Evolutionary conservation across 306 rosid species (phyloP), one percentile per base, ranked within the genome.

Genomic region (Quercus mongolica): DNA sequence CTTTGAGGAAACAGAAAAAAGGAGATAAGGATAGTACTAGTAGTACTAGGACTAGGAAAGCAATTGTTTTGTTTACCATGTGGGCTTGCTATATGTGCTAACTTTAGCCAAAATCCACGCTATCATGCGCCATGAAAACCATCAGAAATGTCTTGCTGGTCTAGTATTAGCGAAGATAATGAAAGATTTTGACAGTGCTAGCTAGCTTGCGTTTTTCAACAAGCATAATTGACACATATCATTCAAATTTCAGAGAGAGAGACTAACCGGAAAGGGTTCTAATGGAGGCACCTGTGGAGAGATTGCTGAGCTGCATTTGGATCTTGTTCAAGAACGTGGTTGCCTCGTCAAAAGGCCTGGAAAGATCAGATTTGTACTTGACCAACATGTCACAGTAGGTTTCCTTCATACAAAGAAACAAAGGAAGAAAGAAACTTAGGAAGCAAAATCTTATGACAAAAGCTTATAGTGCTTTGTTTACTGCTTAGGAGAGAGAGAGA

Each of bases 341-440:
- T 21, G 99, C 98, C 85, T 96, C 99, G 56, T 96, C 98, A 65
- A 93, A 96, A 74, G 99, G 97, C 51, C 96, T 87, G 3, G 88
- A 74, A 25, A 96, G 92, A 89, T 96, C 99, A 54, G 92, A 91
- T 86, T 90, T 96, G 83, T 91, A 93, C 88, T 87, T 91, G 80
- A 83, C 85, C 83, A 96, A 79, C 87, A 96, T 85, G 67, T 91
- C 92, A 58, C 94, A 93, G 88, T 93, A 96, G 76, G 92, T 89
- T 87, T 91, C 98, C 99, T 96, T 21, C 23, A 74, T 5, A 44
- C 19, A 17, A 4, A 9, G 63, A 20, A 23, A 54, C 18, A 28
- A 12, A 10, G 9, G n/a, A 41, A n/a, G 9, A 78, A 41, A 23
- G 8, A 61, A 74, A 75, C 59, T 62, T 21, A 23, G 59, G 49